Base-by-base conservation (phyloP, 177 flowering plant genomes). In the Vitis hybrid region DNA sequence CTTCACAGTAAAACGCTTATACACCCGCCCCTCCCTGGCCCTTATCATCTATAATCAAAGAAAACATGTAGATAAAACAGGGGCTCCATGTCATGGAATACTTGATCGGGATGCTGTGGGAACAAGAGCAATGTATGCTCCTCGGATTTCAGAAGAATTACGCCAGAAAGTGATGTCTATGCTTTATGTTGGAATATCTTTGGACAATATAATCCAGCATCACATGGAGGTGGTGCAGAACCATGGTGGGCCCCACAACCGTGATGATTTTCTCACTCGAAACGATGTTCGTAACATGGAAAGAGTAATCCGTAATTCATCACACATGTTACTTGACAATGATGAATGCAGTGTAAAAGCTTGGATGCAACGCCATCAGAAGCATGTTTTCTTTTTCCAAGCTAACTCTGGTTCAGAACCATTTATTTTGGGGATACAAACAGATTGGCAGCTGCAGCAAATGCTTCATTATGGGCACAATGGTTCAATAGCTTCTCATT, bases 371-470 rank as follows among this genome's bases (percentile, higher is more conserved):
- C 84, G 88, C 44, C 78, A 78, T 71, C 73, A 54, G 44, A 88
- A 81, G 71, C 67, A 73, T 73, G 82, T 84, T 47, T 82, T 86
- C 72, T 79, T 74, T 73, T 86, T 78, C 70, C 82, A 82, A 59
- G 87, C 80, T 22, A 53, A 3, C 44, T 76, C 85, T 65, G 73
- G 57, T 62, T 54, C 83, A 56, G 85, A 86, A 53, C 67, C 83
- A 14, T 79, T 86, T 74, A 33, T 84, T 62, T 71, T 88, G 66
- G 89, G 89, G 11, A 76, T 88, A 64, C 91, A 88, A 75, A 83
- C 89, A 53, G 89, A 88, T 61, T 88, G 91, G 91, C 91, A 88
- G 83, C 74, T 88, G 76, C 89, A 85, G 64, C 87, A 87, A 74
- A 82, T 84, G 87, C 72, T 82, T 17, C 84, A 66, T 67, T 80